Conservation (phyloP, 352 stramenopile genomes). For the Poterioochromonas sp. region DNA sequence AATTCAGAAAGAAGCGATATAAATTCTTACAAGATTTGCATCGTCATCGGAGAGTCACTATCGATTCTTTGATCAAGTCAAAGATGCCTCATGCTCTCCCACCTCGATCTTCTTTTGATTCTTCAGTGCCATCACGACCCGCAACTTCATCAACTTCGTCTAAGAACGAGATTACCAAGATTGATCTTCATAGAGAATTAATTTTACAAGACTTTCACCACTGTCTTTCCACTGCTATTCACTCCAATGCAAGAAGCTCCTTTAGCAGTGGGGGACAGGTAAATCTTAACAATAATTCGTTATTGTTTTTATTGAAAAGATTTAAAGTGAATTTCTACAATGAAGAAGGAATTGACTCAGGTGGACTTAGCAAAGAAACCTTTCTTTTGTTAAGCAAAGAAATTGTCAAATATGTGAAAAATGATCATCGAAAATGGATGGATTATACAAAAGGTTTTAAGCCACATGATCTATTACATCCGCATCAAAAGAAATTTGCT, state of each 20-base stretch:
- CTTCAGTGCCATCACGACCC: background rate
- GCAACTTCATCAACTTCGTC: background rate
- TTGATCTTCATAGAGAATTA: background rate
- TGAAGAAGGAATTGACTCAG: constrained; percentile 23
- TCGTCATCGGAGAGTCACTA: background rate
- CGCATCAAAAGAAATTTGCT: background rate
- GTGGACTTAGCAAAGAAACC: constrained; percentile 1
- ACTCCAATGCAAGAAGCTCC: background rate
- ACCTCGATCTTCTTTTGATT: background rate
- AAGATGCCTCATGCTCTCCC: background rate
- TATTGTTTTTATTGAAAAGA: background rate
- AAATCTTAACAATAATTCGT: background rate
- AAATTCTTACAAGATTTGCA: background rate
- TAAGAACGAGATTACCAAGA: background rate
- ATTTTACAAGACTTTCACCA: background rate
- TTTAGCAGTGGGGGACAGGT: background rate
- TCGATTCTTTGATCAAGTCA: background rate
- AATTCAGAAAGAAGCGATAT: background rate
- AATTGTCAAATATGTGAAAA: background rate
- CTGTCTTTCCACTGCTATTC: background rate
- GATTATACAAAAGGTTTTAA: background rate
- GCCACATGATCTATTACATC: background rate
- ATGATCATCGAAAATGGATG: background rate
- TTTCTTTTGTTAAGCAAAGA: background rate
- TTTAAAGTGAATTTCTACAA: background rate